Base-by-base conservation (phyloP, 1,284 basidiomycete species). In the Boletus smithii region DNA sequence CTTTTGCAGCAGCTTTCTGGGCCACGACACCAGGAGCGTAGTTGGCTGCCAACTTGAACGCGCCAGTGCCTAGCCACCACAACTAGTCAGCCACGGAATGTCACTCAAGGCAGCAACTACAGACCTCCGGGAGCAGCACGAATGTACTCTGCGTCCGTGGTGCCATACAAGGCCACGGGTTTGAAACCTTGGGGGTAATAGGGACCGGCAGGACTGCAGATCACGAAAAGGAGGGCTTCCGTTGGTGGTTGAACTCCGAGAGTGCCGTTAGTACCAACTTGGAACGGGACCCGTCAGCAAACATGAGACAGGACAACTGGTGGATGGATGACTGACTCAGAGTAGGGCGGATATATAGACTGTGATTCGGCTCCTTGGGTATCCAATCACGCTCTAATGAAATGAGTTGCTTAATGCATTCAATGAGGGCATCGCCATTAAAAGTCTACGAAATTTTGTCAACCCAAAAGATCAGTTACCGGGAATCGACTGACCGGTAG, bases 181-280 rank as follows among this genome's bases (percentile, higher is more conserved):
- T 99, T 98, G 77, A 97, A 97, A 8, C 95, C 95, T 31, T 86
- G 71, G 0, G 92, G 85, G 69, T 95, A 99, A 70, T 98, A 99
- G 2, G 95, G 95, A 14, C 95, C 94, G 22, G 93, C 92, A 31
- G 93, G 94, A 57, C 85, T 90, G 65, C 86, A 85, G 61, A 99
- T 98, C 47, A 99, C 94, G 64, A 93, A 98, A 27, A 99, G 80
- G 14, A 98, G 79, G 0, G 95, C 94, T 56, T 95, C 88, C 44
- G 77, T 83, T 1, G 92, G 89, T 7, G 95, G 92, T 42, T 83
- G 79, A 29, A 99, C 90, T 27, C 95, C 94, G 37, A 99, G 81
- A 0, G 87, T 84, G 40, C 80, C 82, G 60, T 97, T 91, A 4
- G 90, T 97, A 26, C 93, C 95, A 57, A 99, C 88, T 99, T 60